Evolutionary conservation across 495 filamentous ascomycete species (phyloP), one percentile per base, ranked within the genome.

Genomic region (Venustampulla echinocandica): DNA sequence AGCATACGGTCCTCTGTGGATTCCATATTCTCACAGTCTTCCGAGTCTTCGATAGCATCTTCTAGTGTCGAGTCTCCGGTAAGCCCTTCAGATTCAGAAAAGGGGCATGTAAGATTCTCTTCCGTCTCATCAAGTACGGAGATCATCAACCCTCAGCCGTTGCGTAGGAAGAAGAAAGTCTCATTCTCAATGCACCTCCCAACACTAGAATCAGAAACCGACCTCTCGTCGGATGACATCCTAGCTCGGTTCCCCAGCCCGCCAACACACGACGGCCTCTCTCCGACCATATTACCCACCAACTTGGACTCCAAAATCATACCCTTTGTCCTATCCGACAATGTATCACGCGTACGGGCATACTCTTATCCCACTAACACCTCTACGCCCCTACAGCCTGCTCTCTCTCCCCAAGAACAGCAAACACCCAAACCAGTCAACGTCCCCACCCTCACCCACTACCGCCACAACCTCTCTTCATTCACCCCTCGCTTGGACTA

Each of bases 151-250:
- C 25, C 59, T 55, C 11, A 13, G 43, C 25, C 49, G 32, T 23
- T 47, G 20, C 46, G 55, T 13, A 45, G 58, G 4, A 73, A 70
- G 50, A 77, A 75, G 61, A 73, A 70, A 54, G 73, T 77, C 0
- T 73, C 71, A 4, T 75, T 76, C 53, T 73, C 66, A 4, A 39
- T 49, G 20, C 51, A 59, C 0, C 66, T 71, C 47, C 69, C 71
- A 10, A 57, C 65, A 22, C 65, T 69, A 1, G 67, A 74, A 47
- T 68, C 67, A 15, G 68, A 67, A 13, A 71, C 67, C 0, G 57
- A 69, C 15, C 66, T 67, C 18, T 66, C 66, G 46, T 9, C 39
- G 6, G 24, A 28, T 5, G 24, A 34, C 42, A 19, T 30, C 21
- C 42, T 44, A 20, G 10, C 42, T 19, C 10, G 4, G 20, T 20